Evolutionary conservation across 225 moss, liverwort and hornwort genomes (phyloP).

Genomic region (Anthoceros angustus): DNA sequence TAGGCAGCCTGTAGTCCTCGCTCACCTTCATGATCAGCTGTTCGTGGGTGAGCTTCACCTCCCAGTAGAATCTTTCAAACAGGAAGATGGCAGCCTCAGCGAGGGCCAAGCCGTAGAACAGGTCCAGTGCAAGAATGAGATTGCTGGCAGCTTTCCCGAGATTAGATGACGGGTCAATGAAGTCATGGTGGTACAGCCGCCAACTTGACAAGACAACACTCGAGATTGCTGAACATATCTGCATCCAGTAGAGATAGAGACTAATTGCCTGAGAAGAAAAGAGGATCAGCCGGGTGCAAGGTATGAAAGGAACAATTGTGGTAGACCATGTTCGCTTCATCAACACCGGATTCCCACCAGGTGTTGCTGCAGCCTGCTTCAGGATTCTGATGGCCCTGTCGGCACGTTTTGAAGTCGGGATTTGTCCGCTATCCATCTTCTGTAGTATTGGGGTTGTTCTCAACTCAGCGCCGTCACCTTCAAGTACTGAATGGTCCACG

Average conservation of each 20-base stretch:
- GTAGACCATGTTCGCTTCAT: conserved; percentile 17
- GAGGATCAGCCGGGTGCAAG: background rate
- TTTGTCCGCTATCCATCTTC: background rate
- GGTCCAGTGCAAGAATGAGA: conserved; percentile 15
- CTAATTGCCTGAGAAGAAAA: conserved; percentile 11
- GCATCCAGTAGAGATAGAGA: conserved; percentile 14
- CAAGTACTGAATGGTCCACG: background rate
- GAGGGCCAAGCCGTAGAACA: conserved; percentile 45
- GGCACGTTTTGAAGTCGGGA: background rate
- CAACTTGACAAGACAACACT: conserved; percentile 22
- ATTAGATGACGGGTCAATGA: conserved; percentile 3
- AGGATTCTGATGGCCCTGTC: background rate
- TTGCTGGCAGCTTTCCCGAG: background rate
- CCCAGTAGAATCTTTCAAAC: conserved; percentile 46
- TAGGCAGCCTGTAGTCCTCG: conserved; percentile 11
- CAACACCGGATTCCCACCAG: background rate
- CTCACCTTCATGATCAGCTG: conserved; percentile 24
- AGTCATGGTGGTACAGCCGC: conserved; percentile 15
- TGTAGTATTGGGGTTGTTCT: background rate
- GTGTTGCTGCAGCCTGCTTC: background rate
- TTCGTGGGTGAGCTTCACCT: conserved; percentile 18
- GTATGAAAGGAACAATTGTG: conserved; percentile 10
- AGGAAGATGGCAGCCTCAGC: conserved; percentile 49
- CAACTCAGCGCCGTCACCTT: background rate
- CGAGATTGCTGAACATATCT: conserved; percentile 18